Percentiles rank a stretch among this genome's conserved stretches.
These are phyloP conservation scores for Clavaria fumosa DNA, from an alignment of 768 basidiomycete genomes.

Conservation along the genomic window DNA sequence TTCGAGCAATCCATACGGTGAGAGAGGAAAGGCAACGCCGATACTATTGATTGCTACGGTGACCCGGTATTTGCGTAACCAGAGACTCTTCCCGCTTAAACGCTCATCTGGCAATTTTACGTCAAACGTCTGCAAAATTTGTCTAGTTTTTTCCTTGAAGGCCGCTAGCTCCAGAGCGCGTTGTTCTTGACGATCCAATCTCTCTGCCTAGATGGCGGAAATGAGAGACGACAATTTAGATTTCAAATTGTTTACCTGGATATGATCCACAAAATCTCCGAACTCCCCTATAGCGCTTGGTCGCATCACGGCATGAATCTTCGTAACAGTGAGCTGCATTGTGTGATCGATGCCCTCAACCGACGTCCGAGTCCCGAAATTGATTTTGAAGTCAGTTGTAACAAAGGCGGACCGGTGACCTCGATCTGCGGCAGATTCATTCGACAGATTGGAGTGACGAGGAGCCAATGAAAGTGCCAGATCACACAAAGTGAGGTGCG, in stretches of 20 bases:
- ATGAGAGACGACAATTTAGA: too few species aligned
- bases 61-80: conserved; percentile 42
- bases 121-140: conserved; percentile 62
- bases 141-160: conserved; percentile 70
- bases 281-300: conserved; percentile 85
- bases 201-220: conserved; percentile 61
- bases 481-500: conserved; percentile 60
- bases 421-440: conserved; percentile 33
- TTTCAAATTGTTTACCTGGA: conserved; percentile 45
- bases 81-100: conserved; percentile 25
- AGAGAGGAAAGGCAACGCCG: conserved; percentile 84
- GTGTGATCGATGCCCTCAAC: conserved; percentile 15
- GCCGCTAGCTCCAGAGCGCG: conserved; percentile 64
- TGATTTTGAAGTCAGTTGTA: conserved; percentile 52
- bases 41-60: conserved; percentile 45
- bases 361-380: conserved; percentile 17
- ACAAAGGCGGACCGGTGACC: conserved; percentile 71
- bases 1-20: conserved; percentile 41
- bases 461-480: conserved; percentile 77
- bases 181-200: conserved; percentile 56
- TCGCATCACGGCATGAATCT: conserved; percentile 88
- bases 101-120: conserved; percentile 32
- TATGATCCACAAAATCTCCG: conserved; percentile 75
- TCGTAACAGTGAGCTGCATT: conserved; percentile 44
- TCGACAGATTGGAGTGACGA: conserved; percentile 22